Conservation (phyloP, 495 filamentous ascomycete genomes). For the Usnea hakonensis region DNA sequence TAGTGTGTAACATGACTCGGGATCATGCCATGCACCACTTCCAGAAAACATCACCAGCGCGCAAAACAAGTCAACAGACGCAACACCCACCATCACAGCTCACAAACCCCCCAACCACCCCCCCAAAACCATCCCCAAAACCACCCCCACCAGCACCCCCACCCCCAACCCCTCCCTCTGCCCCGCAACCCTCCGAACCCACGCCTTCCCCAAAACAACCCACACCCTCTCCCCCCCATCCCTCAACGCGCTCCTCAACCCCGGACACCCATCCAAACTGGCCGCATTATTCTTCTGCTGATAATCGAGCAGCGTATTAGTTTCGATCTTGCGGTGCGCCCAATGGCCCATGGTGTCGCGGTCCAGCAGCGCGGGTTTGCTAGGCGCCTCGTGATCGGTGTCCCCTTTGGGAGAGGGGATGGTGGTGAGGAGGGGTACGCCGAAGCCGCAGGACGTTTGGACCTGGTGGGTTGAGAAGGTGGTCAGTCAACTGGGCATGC, state of each 20-base stretch:
- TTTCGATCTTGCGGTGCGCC: constrained; percentile 33
- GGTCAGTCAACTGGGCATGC: not conserved
- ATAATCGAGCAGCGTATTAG: constrained; percentile 37
- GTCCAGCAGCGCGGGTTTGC: constrained; percentile 30
- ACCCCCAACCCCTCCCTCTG: constrained; percentile 35
- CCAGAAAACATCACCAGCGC: too few relatives aligned
- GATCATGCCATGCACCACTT: too few relatives aligned
- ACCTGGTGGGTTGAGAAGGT: constrained; percentile 29
- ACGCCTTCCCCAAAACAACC: constrained; percentile 25
- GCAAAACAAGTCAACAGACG: too few relatives aligned
- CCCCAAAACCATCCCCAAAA: too few relatives aligned
- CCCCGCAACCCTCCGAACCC: constrained; percentile 26
- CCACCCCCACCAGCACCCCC: too few relatives aligned
- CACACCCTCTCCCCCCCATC: constrained; percentile 31
- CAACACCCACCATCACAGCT: too few relatives aligned
- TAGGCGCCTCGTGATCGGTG: constrained; percentile 2
- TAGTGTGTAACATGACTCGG: too few relatives aligned
- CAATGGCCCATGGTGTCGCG: constrained; percentile 41
- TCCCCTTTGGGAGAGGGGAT: constrained; percentile 23
- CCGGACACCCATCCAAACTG: constrained; percentile 49
- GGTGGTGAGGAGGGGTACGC: constrained; percentile 39
- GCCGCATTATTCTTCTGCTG: constrained; percentile 39
- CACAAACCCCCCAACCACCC: too few relatives aligned
- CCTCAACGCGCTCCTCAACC: constrained; percentile 38
- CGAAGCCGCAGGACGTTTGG: constrained; percentile 52